A percentile compares a stretch with the other conserved stretches of the same genome.
phyloP scores from a whole-genome alignment of 2,329 filamentous ascomycete genomes.

The Chaetomium sp. region DNA sequence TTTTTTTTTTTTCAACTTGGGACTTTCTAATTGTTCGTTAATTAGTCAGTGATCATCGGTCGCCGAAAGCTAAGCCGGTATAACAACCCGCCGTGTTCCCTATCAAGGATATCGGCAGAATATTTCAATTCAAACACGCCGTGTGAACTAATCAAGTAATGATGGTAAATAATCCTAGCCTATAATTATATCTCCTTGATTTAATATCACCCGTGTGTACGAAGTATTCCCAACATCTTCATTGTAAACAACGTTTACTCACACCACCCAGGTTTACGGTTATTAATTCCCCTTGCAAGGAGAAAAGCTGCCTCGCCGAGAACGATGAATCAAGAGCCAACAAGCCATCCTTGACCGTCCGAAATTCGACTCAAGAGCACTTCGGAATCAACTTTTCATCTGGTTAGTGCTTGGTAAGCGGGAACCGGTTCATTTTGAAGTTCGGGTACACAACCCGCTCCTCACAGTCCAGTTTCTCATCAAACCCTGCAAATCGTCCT shows the following conservation, averaged over 20 bases:
- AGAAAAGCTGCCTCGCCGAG: neutral
- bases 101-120: too few relatives aligned
- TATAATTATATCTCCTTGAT: too few relatives aligned
- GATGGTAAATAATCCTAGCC: too few relatives aligned
- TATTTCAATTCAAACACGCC: too few relatives aligned
- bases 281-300: neutral
- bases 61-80: too few relatives aligned
- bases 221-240: neutral
- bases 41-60: too few relatives aligned
- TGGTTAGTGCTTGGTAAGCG: neutral
- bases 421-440: neutral
- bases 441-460: neutral
- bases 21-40: too few relatives aligned
- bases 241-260: neutral
- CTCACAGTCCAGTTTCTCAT: neutral
- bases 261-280: neutral
- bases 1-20: too few relatives aligned
- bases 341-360: neutral
- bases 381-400: neutral
- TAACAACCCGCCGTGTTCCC: too few relatives aligned
- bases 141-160: too few relatives aligned
- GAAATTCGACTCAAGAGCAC: neutral
- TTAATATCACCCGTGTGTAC: too few relatives aligned
- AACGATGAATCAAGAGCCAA: neutral
- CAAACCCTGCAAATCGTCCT: neutral